Conservation (phyloP, 768 basidiomycete genomes). For the Neoboletus magnificus region DNA sequence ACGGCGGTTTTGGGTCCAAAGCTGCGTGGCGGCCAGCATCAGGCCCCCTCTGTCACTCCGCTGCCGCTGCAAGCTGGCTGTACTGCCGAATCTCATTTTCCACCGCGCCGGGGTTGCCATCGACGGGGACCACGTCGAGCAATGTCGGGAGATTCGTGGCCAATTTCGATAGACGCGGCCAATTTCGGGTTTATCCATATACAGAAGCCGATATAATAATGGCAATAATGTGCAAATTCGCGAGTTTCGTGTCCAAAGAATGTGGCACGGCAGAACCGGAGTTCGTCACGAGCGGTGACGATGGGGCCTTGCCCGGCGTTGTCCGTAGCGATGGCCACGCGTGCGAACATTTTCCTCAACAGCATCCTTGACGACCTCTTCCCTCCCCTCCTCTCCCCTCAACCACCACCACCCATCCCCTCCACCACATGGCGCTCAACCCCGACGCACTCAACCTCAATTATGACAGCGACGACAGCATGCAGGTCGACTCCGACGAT, state of each 20-base stretch:
- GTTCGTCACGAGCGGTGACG: conserved; percentile 42
- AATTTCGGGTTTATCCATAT: neutral
- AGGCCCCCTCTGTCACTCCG: neutral
- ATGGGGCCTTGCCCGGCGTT: conserved; percentile 42
- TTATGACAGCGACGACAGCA: conserved; percentile 55
- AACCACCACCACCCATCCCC: conserved; percentile 31
- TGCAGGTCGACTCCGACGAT: conserved; percentile 67
- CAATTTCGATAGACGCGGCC: neutral
- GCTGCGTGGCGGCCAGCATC: conserved; percentile 7
- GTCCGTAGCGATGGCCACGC: conserved; percentile 42
- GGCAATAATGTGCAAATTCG: conserved; percentile 8
- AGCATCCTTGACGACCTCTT: conserved; percentile 40
- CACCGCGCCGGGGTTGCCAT: neutral
- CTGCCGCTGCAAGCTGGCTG: neutral
- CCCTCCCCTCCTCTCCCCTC: conserved; percentile 34
- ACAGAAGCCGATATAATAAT: conserved; percentile 1
- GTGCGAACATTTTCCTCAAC: conserved; percentile 41
- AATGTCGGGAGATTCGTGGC: conserved; percentile 6
- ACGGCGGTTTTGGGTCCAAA: conserved; percentile 14
- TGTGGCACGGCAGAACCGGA: conserved; percentile 35
- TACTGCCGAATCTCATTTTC: neutral
- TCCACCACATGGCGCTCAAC: conserved; percentile 34
- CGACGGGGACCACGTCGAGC: neutral
- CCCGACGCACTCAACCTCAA: conserved; percentile 49
- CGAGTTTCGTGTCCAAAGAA: conserved; percentile 29